These are phyloP conservation scores for Pigoraptor vietnamica DNA, from an alignment of 78 protist species.

Conservation along the genomic window DNA sequence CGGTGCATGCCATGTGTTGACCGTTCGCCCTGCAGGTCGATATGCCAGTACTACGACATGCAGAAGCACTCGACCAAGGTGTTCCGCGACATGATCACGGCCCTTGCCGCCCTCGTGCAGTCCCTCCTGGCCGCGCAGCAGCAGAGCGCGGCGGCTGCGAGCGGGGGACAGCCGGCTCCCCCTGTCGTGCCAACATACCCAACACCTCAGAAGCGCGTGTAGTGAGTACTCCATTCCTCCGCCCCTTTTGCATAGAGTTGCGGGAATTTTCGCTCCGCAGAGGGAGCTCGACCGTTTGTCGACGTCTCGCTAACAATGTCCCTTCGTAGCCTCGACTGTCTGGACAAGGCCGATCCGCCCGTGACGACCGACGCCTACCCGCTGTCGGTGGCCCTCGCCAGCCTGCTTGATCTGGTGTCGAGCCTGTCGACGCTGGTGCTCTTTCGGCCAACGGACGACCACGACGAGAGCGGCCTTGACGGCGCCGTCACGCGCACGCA, in stretches of 20 bases:
- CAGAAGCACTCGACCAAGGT: slow-evolving; percentile 3
- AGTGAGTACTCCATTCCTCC: not conserved
- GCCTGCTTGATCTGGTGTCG: slow-evolving; percentile 1
- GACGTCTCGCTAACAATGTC: too few species aligned
- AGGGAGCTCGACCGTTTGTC: too few species aligned
- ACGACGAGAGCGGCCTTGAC: not conserved
- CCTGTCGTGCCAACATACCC: not conserved
- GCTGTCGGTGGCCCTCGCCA: not conserved
- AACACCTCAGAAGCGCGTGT: not conserved
- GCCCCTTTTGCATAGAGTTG: not conserved
- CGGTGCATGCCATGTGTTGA: too few species aligned
- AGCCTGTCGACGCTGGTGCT: not conserved
- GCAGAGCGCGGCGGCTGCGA: not conserved
- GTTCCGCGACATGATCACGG: not conserved
- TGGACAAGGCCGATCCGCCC: slow-evolving; percentile 24
- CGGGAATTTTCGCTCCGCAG: not conserved
- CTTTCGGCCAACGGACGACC: not conserved
- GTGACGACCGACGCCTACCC: not conserved
- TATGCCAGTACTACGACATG: slow-evolving; percentile 16
- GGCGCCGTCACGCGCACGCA: not conserved
- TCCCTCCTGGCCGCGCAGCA: not conserved
- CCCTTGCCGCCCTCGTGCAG: not conserved
- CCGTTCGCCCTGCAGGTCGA: not conserved
- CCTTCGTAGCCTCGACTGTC: slow-evolving; percentile 11
- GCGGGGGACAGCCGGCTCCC: not conserved